Conservation (phyloP, 441 rosid species). For the Gossypium schwendimanii region DNA sequence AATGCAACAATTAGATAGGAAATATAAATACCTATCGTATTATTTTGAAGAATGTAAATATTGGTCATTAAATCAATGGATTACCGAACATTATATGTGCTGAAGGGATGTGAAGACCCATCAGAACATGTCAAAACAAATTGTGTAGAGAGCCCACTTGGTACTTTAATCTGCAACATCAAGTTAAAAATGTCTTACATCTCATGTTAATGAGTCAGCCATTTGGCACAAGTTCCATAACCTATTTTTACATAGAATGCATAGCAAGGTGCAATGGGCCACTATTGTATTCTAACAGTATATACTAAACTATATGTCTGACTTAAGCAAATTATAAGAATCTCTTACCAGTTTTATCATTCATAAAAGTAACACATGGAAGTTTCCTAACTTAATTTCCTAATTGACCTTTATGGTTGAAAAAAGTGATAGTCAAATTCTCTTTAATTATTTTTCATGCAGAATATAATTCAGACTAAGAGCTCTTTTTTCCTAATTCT, state of each 20-base stretch:
- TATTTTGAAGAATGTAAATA: neutral
- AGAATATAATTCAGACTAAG: neutral
- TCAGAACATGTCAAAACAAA: slow-evolving; percentile 67
- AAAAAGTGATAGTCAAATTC: neutral
- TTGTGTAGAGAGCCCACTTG: slow-evolving; percentile 68
- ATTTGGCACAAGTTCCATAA: neutral
- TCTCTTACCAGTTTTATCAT: slow-evolving; percentile 5
- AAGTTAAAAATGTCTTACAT: neutral
- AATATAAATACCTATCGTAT: neutral
- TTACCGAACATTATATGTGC: slow-evolving; percentile 59
- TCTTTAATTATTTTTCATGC: neutral
- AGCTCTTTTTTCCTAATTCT: neutral
- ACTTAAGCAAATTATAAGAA: neutral
- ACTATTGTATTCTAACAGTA: neutral
- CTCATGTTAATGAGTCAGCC: neutral
- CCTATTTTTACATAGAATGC: neutral
- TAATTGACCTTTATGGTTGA: neutral
- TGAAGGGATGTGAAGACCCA: slow-evolving; percentile 76
- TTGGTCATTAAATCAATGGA: neutral
- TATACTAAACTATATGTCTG: neutral
- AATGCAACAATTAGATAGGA: neutral
- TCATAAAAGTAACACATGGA: neutral
- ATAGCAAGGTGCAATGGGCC: neutral
- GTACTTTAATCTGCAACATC: slow-evolving; percentile 72
- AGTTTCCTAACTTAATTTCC: neutral